Evolutionary conservation across 768 basidiomycete species (phyloP).

Genomic region (Grammothele lineata): DNA sequence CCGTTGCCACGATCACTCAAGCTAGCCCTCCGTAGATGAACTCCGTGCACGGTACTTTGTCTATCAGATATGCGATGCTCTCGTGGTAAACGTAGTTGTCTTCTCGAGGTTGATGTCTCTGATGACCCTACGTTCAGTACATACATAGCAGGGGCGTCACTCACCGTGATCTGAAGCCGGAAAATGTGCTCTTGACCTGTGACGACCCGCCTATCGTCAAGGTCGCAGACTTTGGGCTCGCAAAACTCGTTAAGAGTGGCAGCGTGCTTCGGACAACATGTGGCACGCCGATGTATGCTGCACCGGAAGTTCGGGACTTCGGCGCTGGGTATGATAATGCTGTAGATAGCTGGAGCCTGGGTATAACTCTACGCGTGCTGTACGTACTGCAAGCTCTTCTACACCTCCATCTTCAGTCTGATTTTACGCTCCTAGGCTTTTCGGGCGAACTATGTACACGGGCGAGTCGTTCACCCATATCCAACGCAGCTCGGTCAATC

Average conservation of each 20-base stretch:
- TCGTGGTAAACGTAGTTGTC: constrained; percentile 44
- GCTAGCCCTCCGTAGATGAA: constrained; percentile 49
- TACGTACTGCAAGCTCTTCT: constrained; percentile 62
- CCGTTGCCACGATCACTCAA: background rate
- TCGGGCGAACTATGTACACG: background rate
- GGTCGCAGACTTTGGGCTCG: constrained; percentile 94
- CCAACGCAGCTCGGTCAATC: background rate
- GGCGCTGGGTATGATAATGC: constrained; percentile 58
- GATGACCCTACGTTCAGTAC: constrained; percentile 33
- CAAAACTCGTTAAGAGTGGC: constrained; percentile 74
- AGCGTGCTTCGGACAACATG: constrained; percentile 84
- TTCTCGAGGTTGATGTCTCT: no score
- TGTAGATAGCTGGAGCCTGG: constrained; percentile 93
- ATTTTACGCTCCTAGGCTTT: background rate
- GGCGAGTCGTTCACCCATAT: background rate
- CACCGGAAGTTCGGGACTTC: constrained; percentile 63
- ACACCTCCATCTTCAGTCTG: background rate
- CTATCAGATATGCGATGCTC: constrained; percentile 74
- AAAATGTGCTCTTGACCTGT: constrained; percentile 78
- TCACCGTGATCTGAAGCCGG: constrained; percentile 31
- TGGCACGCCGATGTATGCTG: constrained; percentile 87
- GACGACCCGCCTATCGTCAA: constrained; percentile 69
- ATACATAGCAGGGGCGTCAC: constrained; percentile 72
- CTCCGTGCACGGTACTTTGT: constrained; percentile 60
- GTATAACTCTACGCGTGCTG: constrained; percentile 87